A percentile compares a stretch with the other conserved stretches of the same genome.
Conservation (phyloP, 306 rosid genomes). For the Citrullus mucosospermus region DNA sequence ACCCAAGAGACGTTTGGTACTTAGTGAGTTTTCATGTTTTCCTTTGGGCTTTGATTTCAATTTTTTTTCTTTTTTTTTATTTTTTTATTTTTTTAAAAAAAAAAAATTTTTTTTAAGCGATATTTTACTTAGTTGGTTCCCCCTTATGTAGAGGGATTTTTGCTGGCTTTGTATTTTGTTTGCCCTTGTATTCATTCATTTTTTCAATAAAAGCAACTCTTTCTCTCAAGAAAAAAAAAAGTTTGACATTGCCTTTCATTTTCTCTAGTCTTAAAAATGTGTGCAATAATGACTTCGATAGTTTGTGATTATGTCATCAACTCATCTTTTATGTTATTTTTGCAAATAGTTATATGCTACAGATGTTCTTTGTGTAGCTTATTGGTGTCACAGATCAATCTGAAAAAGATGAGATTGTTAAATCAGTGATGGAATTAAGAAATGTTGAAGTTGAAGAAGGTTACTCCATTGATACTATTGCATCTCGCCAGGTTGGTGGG, state of each 20-base stretch:
- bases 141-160: no score
- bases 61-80: no score
- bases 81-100: no score
- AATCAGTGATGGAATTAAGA: conserved; percentile 77
- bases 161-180: no score
- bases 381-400: conserved; percentile 75
- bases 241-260: neutral
- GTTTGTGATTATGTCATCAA: neutral
- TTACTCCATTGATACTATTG: conserved; percentile 54
- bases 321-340: conserved; percentile 7
- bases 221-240: no score
- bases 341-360: conserved; percentile 11
- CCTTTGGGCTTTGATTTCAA: no score
- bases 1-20: no score
- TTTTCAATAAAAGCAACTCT: no score
- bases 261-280: neutral
- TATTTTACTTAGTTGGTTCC: no score
- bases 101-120: no score
- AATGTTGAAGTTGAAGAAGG: conserved; percentile 86
- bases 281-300: neutral
- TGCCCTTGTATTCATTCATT: no score
- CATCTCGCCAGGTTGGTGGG: conserved; percentile 63
- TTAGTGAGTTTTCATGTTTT: no score
- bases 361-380: conserved; percentile 40
- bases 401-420: conserved; percentile 96